Base-by-base conservation (phyloP, 73 alveolate species). In the Paramecium sonneborni region DNA sequence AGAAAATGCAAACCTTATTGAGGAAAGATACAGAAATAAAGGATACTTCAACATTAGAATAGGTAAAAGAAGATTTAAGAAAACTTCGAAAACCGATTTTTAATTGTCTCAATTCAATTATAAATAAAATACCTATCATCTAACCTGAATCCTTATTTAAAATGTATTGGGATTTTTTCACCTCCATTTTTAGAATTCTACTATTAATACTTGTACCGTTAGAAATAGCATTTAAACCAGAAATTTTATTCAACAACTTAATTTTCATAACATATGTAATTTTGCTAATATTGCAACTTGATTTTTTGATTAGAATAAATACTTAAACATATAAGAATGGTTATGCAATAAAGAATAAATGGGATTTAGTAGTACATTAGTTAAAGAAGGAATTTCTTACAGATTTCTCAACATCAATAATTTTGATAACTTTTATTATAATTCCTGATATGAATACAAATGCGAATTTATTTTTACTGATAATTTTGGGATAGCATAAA, bases 311-410 rank as follows among this genome's bases (percentile, higher is more conserved):
- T 32, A 76, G 88, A 39, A 24, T 39, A 21, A 76, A 76, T 76
- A 76, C 88, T 0, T n/a, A 37, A 10, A 35, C 74, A 7, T 43
- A 79, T 79, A 28, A 11, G 11, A 79, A 79, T 79, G 90, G 90
- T 20, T 37, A 21, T 12, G 90, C 72, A 2, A 79, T 79, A 35
- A 44, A 41, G 12, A 30, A 79, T 79, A 37, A 39, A 79, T 41
- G 55, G 76, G 72, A 79, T 23, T 28, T 79, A 6, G 12, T 79
- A 6, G 24, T 37, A 6, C 52, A 70, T 41, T 43, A 79, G 10
- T 11, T 79, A 12, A 39, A 41, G 20, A 39, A 37, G 12, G 43
- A 79, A 41, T 79, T 44, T 39, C 52, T 79, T 4, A 44, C 62
- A 7, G 90, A 44, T 12, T 38, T 41, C 41, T 39, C 52, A 23